A percentile compares a stretch with the other conserved stretches of the same genome.
phyloP scores from a whole-genome alignment of 805 yeast genomes.

The Candida adriatica region DNA sequence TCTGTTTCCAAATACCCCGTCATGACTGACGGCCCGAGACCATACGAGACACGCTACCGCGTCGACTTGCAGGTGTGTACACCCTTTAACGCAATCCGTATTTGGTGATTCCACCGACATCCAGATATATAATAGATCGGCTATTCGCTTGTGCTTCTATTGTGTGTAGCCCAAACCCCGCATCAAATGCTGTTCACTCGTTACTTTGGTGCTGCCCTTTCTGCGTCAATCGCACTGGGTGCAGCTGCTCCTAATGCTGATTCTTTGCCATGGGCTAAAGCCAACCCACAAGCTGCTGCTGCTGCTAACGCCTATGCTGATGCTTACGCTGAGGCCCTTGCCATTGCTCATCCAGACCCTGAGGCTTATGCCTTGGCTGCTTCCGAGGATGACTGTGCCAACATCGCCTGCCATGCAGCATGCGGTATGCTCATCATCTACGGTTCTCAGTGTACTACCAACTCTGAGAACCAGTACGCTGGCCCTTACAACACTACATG shows the following conservation, averaged over 20 bases:
- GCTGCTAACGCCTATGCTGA: slow-evolving; percentile 1
- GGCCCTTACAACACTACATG: slow-evolving; percentile 15
- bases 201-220: slow-evolving; percentile 1
- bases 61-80: no score
- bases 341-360: slow-evolving; percentile 5
- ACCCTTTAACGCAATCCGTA: no score
- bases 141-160: no score
- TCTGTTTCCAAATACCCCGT: no score
- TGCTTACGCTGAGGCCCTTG: slow-evolving; percentile 2
- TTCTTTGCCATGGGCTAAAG: slow-evolving; percentile 2
- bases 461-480: slow-evolving; percentile 2
- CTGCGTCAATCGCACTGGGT: slow-evolving; percentile 1
- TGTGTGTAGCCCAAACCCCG: no score
- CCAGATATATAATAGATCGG: no score
- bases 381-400: slow-evolving; percentile 5
- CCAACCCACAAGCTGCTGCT: slow-evolving; percentile 1
- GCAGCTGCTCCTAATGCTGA: not conserved
- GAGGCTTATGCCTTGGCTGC: slow-evolving; percentile 5
- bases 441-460: slow-evolving; percentile 5
- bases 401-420: slow-evolving; percentile 6
- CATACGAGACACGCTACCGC: no score
- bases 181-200: slow-evolving; percentile 3
- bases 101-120: no score
- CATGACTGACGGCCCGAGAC: no score
- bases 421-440: slow-evolving; percentile 7